Evolutionary conservation across 2,329 filamentous ascomycete genomes (phyloP), one percentile per base, ranked within the genome.

Genomic region (Arthrobotrys pseudoclavata): DNA sequence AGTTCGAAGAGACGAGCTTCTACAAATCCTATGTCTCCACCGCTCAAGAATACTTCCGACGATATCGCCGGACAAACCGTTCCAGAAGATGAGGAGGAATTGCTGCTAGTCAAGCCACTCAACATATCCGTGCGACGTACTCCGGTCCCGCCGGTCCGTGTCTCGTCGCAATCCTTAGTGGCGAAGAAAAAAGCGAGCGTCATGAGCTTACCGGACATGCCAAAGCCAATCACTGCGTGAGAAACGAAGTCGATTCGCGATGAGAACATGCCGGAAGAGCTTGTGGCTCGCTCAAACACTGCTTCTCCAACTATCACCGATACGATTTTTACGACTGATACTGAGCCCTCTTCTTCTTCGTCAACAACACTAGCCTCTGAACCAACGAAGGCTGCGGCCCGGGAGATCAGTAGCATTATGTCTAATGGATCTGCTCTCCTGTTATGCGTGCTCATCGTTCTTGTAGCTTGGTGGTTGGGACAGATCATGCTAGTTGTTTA

Each of bases 1-100:
- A 79, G 69, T 29, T 72, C 60, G 18, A 79, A 74, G 69, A 81
- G 82, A 80, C 82, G 80, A 83, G 77, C 79, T 68, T 75, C 70
- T 24, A 61, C 57, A 0, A 76, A 76, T n/a, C 66, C 66, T 6
- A 26, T 76, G 18, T 67, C 72, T 6, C 55, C 72, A 26, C 66
- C 72, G 22, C 31, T 66, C 12, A 76, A 76, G 29, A 76, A 40
- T 26, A 29, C n/a, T 15, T 70, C 72, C 24, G 57, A 60, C 7
- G 72, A 76, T 26, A 64, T 76, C 34, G 42, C 72, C 15, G 63
- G 72, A 10, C 69, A 76, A 18, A 61, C 72, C 26, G 72, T 76
- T 4, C 66, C 72, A 3, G 72, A 76, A 47, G 72, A 76, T 13
- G 72, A 76, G 29, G 72, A 76, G 24, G 72, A 76, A 37, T 37